Conservation (phyloP, 78 protist species). For the Ministeria vibrans region DNA sequence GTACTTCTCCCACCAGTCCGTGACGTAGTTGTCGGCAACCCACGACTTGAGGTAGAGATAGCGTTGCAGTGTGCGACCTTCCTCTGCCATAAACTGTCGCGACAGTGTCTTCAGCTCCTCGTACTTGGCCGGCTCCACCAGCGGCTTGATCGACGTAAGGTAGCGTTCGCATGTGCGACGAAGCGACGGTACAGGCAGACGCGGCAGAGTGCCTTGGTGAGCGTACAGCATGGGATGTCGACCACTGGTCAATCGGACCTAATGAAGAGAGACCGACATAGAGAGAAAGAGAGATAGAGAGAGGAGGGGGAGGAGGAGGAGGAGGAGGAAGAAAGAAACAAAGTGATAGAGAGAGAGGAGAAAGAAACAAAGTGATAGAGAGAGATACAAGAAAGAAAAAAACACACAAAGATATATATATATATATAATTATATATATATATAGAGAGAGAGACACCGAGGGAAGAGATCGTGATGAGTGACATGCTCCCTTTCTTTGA, state of each 20-base stretch:
- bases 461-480: background rate
- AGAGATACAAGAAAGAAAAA: background rate
- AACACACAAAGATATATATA: background rate
- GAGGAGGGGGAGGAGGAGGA: background rate
- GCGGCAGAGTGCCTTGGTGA: constrained; percentile 26
- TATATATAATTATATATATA: background rate
- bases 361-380: background rate
- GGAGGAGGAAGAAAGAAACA: background rate
- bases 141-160: constrained; percentile 16
- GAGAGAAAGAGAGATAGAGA: background rate
- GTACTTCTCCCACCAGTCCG: constrained; percentile 67
- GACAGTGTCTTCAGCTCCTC: background rate
- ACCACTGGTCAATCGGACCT: background rate
- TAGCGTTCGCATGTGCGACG: background rate
- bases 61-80: constrained; percentile 29
- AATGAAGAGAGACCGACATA: background rate
- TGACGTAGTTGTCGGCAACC: constrained; percentile 23
- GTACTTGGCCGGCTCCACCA: constrained; percentile 4
- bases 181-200: constrained; percentile 30
- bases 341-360: background rate
- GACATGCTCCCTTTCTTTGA: background rate
- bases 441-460: background rate
- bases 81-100: background rate
- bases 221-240: background rate
- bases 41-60: constrained; percentile 12